These are phyloP conservation scores for Biscogniauxia marginata DNA, from an alignment of 2,329 filamentous ascomycete species.

Conservation along the genomic window DNA sequence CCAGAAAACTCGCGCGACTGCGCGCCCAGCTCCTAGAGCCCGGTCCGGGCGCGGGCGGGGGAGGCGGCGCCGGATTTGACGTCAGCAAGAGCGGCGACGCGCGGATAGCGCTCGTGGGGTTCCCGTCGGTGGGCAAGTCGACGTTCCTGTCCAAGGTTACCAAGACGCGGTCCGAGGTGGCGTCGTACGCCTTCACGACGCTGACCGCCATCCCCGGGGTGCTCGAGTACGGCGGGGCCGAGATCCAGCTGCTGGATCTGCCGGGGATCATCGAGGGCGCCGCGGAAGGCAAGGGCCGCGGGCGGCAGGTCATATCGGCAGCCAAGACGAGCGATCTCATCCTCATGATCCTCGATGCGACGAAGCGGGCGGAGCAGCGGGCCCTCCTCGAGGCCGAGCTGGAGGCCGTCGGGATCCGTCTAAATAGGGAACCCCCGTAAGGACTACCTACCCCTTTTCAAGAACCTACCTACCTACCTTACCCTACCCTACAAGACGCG, in stretches of 20 bases:
- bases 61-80: conserved; percentile 82
- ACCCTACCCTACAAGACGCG: too few relatives aligned
- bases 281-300: conserved; percentile 90
- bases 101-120: conserved; percentile 95
- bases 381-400: conserved; percentile 86
- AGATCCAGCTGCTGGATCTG: conserved; percentile 96
- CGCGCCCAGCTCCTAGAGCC: conserved; percentile 94
- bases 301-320: conserved; percentile 93
- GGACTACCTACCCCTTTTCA: conserved; percentile 34
- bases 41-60: conserved; percentile 71
- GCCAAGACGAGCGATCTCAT: conserved; percentile 98
- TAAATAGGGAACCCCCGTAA: conserved; percentile 89
- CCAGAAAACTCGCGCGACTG: conserved; percentile 89
- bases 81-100: conserved; percentile 97
- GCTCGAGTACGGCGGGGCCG: conserved; percentile 93
- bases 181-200: conserved; percentile 95
- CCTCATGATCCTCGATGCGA: conserved; percentile 94
- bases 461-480: too few relatives aligned
- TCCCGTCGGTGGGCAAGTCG: conserved; percentile 97
- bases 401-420: conserved; percentile 88
- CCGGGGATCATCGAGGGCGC: conserved; percentile 98
- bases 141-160: conserved; percentile 99
- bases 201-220: conserved; percentile 96
- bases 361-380: conserved; percentile 92
- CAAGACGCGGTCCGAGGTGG: conserved; percentile 94